phyloP scores from a whole-genome alignment of 2,329 filamentous ascomycete genomes.

The Botrytis elliptica region DNA sequence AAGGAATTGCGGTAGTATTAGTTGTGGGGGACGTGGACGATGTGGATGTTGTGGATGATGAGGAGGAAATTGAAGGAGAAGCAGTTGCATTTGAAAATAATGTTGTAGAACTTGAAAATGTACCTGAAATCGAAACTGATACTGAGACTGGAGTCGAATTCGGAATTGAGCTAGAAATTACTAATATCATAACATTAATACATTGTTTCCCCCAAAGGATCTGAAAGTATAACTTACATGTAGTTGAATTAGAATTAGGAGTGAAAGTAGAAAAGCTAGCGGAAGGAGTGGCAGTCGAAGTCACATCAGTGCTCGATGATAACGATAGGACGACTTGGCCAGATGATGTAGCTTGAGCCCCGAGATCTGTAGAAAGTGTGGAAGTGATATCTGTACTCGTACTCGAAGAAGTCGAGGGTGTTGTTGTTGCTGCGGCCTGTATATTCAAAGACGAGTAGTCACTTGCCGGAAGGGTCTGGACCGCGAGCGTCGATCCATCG shows the following conservation, averaged over 20 bases:
- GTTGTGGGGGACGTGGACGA: slow-evolving; percentile 23
- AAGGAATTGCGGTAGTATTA: slow-evolving; percentile 11
- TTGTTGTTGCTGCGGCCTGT: slow-evolving; percentile 23
- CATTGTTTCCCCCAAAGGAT: slow-evolving; percentile 11
- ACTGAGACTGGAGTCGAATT: slow-evolving; percentile 13
- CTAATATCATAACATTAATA: slow-evolving; percentile 28
- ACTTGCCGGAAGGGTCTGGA: slow-evolving; percentile 26
- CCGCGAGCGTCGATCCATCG: slow-evolving; percentile 33
- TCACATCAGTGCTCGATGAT: slow-evolving; percentile 28
- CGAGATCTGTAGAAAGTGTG: slow-evolving; percentile 7
- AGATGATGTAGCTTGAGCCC: slow-evolving; percentile 21
- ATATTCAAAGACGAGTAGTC: slow-evolving; percentile 12
- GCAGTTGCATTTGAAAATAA: slow-evolving; percentile 17
- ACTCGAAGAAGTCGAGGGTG: slow-evolving; percentile 13
- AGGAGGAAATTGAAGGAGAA: slow-evolving; percentile 23
- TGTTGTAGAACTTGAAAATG: slow-evolving; percentile 26
- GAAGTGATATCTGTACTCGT: slow-evolving; percentile 4
- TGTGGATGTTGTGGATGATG: slow-evolving; percentile 21
- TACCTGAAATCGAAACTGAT: slow-evolving; percentile 22
- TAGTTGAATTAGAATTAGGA: slow-evolving; percentile 37
- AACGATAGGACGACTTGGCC: slow-evolving; percentile 28
- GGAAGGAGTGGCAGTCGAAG: slow-evolving; percentile 34
- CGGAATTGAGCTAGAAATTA: slow-evolving; percentile 36
- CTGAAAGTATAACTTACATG: slow-evolving; percentile 31
- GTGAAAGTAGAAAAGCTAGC: slow-evolving; percentile 34